These are phyloP conservation scores for Kwoniella heveanensis DNA, from an alignment of 768 basidiomycete genomes.

Conservation along the genomic window DNA sequence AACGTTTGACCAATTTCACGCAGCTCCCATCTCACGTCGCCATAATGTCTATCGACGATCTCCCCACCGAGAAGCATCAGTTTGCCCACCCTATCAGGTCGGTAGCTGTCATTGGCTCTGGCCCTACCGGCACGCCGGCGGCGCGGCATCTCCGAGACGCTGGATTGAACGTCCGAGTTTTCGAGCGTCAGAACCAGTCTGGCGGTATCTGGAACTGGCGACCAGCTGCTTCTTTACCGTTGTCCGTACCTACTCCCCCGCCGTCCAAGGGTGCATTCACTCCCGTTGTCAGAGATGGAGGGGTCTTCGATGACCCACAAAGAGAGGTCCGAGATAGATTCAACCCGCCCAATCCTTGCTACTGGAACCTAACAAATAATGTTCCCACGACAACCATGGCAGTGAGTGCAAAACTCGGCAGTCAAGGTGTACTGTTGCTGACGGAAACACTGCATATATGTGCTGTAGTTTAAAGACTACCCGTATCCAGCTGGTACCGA, in stretches of 20 bases:
- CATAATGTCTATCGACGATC: constrained; percentile 2
- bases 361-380: constrained; percentile 39
- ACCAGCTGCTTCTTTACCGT: constrained; percentile 14
- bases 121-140: constrained; percentile 37
- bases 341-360: constrained; percentile 40
- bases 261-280: constrained; percentile 41
- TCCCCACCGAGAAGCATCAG: not conserved
- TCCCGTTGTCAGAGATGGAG: constrained; percentile 6
- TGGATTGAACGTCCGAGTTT: constrained; percentile 35
- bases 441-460: too few species aligned
- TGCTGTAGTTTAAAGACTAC: constrained; percentile 38
- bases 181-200: constrained; percentile 34
- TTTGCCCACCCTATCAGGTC: constrained; percentile 29
- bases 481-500: constrained; percentile 37
- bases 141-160: constrained; percentile 38
- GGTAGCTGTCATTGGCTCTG: constrained; percentile 46
- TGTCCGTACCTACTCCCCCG: constrained; percentile 34
- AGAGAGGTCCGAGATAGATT: constrained; percentile 18
- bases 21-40: too few species aligned
- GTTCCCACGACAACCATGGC: constrained; percentile 41
- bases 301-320: constrained; percentile 5
- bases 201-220: constrained; percentile 45
- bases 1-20: too few species aligned
- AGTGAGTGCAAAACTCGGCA: constrained; percentile 11
- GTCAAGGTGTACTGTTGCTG: too few species aligned